These are phyloP conservation scores for Panicum hallii DNA, from an alignment of 202 grass and related monocot species.

Conservation along the genomic window DNA sequence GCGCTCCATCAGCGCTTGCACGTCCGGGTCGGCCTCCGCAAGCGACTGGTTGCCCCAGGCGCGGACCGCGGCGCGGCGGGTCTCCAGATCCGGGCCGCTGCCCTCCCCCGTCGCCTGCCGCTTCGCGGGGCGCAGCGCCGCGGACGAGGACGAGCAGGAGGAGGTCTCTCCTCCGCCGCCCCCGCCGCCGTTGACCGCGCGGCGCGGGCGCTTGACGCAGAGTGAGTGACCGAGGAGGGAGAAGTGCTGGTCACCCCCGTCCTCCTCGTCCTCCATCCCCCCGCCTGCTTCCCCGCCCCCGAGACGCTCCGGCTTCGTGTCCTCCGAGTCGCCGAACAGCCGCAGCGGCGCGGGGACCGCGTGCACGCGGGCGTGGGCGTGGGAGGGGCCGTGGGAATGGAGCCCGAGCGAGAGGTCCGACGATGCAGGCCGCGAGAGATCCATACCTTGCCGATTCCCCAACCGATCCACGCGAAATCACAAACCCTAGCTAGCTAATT, in stretches of 20 bases:
- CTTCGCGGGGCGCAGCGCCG: constrained; percentile 48
- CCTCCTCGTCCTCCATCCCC: constrained; percentile 39
- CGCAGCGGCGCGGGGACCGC: constrained; percentile 36
- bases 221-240: constrained; percentile 81
- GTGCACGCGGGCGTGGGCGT: constrained; percentile 37
- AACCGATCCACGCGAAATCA: not conserved
- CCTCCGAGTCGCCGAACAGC: constrained; percentile 54
- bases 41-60: constrained; percentile 83
- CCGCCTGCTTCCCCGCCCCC: constrained; percentile 5
- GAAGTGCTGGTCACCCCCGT: constrained; percentile 62
- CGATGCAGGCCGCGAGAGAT: constrained; percentile 60
- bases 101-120: constrained; percentile 53
- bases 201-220: constrained; percentile 82
- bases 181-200: constrained; percentile 39
- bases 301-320: constrained; percentile 43
- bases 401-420: constrained; percentile 86
- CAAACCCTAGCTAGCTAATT: constrained; percentile 31
- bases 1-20: constrained; percentile 80
- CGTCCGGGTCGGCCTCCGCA: constrained; percentile 71
- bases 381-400: constrained; percentile 39
- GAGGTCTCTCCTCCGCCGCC: constrained; percentile 44
- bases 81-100: constrained; percentile 57
- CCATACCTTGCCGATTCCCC: constrained; percentile 50
- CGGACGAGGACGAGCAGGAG: constrained; percentile 72
- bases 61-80: constrained; percentile 59